Conservation (phyloP, 2,329 filamentous ascomycete species). For the Cadophora sp. region DNA sequence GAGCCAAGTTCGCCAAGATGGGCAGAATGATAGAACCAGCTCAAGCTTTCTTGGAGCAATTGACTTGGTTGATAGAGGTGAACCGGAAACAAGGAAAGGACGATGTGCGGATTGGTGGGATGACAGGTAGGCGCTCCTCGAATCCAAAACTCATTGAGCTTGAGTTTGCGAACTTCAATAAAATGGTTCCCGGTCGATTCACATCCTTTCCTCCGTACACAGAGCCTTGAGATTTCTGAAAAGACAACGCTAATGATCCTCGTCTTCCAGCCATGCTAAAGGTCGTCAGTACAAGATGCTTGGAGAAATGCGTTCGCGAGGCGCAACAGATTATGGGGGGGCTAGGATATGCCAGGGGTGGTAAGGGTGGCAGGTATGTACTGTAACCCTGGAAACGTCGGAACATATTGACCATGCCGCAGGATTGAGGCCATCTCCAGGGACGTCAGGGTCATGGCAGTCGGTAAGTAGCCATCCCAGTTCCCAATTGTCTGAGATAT, state of each 20-base stretch:
- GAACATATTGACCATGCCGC: constrained; percentile 27
- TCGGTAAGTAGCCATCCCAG: constrained; percentile 37
- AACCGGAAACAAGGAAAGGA: constrained; percentile 34
- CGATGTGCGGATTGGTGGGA: constrained; percentile 54
- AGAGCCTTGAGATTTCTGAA: not conserved
- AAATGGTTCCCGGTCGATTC: not conserved
- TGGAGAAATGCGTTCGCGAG: constrained; percentile 60
- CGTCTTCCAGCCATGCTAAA: constrained; percentile 51
- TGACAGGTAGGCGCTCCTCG: constrained; percentile 44
- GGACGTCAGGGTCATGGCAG: constrained; percentile 55
- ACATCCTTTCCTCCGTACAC: too few relatives aligned
- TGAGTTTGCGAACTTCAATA: not conserved
- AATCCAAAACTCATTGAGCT: not conserved
- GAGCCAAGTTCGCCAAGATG: constrained; percentile 64
- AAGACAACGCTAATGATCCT: not conserved
- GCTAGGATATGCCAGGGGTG: constrained; percentile 56
- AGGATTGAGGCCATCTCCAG: constrained; percentile 60
- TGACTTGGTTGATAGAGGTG: constrained; percentile 51
- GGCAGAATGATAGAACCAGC: constrained; percentile 65
- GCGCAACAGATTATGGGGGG: constrained; percentile 62
- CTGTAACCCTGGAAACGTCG: not conserved
- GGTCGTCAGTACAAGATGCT: constrained; percentile 57
- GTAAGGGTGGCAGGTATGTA: constrained; percentile 50
- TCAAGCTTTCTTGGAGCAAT: constrained; percentile 66
- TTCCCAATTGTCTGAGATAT: not conserved